phyloP scores from a whole-genome alignment of 768 basidiomycete species.

The Lyophyllum shimeji region DNA sequence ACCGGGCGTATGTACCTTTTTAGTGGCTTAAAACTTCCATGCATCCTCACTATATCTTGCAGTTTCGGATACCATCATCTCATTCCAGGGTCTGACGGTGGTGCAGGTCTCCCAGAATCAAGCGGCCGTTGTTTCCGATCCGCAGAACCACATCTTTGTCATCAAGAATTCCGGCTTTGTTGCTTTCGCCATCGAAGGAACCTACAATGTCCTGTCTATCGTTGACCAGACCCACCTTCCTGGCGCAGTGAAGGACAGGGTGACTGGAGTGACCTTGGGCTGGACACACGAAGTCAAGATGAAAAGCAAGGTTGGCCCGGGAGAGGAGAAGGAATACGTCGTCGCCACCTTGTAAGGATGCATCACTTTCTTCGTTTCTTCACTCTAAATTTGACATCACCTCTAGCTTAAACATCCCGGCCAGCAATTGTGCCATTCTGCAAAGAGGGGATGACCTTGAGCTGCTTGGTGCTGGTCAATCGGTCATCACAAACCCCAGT shows the following conservation, averaged over 20 bases:
- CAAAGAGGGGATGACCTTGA: slow-evolving; percentile 81
- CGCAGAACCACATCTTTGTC: slow-evolving; percentile 78
- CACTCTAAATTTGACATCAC: slow-evolving; percentile 2
- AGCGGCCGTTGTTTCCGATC: slow-evolving; percentile 77
- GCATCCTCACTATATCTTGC: slow-evolving; percentile 1
- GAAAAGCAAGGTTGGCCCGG: slow-evolving; percentile 52
- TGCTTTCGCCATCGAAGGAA: slow-evolving; percentile 73
- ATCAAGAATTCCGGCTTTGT: slow-evolving; percentile 79
- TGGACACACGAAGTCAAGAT: slow-evolving; percentile 79
- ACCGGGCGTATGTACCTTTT: slow-evolving; percentile 54
- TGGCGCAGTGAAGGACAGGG: slow-evolving; percentile 53
- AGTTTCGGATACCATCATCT: slow-evolving; percentile 84
- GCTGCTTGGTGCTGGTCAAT: slow-evolving; percentile 78
- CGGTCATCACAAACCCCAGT: slow-evolving; percentile 81
- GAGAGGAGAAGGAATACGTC: slow-evolving; percentile 60
- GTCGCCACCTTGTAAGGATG: slow-evolving; percentile 72
- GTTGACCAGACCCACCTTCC: slow-evolving; percentile 84
- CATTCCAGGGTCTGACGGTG: slow-evolving; percentile 77
- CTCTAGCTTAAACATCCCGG: slow-evolving; percentile 74
- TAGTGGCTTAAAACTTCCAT: background rate
- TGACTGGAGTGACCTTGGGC: slow-evolving; percentile 65
- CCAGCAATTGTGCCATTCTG: slow-evolving; percentile 84
- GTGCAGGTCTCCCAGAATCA: slow-evolving; percentile 86
- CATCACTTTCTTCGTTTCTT: background rate
- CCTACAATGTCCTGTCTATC: slow-evolving; percentile 77